Evolutionary conservation across 1,284 basidiomycete genomes (phyloP), one percentile per base, ranked within the genome.

Genomic region (Nidula niveotomentosa): DNA sequence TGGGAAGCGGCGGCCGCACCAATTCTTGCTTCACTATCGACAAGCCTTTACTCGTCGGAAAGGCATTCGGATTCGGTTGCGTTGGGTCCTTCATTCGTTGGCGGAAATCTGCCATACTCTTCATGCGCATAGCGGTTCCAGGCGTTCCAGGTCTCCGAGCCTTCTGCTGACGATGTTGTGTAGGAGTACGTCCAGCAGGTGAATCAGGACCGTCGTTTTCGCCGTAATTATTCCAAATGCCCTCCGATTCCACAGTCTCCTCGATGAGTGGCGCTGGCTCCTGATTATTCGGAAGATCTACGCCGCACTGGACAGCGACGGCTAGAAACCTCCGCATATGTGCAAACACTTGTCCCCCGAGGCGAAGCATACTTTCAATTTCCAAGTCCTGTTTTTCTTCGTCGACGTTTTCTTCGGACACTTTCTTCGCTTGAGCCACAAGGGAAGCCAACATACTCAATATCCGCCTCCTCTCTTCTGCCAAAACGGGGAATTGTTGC

Each of bases 401-500:
- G 48, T 81, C 76, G 5, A 75, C 64, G 8, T 62, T 69, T 6
- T 78, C 84, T 51, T 83, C 80, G 2, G 91, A 91, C 0, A 91
- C 90, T 58, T 81, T 84, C 64, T 91, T 88, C 7, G 95, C 88
- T 65, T 95, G 90, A 0, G 88, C 82, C 6, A 98, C 96, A 41
- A 99, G 81, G 13, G 85, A 81, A 6, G 92, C 92, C 35, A 99
- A 80, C 55, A 91, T 86, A 0, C 89, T 85, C 34, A 98, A 76
- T 52, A 99, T 89, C 45, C 85, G 81, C 65, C 93, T 92, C 50
- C 96, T 85, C 66, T 94, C 90, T 54, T 86, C 81, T 2, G 85
- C 85, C 23, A 98, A 79, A 1, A 78, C 61, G 0, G 90, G 84
- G 63, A 87, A 86, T 30, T 78, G 77, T 54, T 81, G 81, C 35